Percentiles rank a stretch among this genome's conserved stretches.
These are phyloP conservation scores for Phaeotremella skinneri DNA, from an alignment of 768 basidiomycete species.

Conservation along the genomic window DNA sequence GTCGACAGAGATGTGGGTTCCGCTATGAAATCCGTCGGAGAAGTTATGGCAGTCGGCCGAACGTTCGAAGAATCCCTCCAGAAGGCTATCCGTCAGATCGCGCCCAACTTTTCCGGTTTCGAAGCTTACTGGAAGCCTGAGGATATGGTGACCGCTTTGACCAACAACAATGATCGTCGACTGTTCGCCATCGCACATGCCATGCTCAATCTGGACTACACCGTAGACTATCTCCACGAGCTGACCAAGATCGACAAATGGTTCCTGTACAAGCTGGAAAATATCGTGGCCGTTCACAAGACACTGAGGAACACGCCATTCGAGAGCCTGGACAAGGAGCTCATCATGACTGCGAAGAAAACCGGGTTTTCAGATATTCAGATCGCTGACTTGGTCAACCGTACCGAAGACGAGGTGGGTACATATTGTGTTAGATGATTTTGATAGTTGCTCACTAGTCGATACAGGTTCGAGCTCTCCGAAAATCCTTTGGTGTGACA, in stretches of 20 bases:
- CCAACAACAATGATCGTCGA: conserved; percentile 87
- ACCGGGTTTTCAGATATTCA: conserved; percentile 95
- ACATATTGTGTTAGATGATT: neutral
- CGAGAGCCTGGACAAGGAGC: conserved; percentile 66
- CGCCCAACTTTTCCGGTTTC: conserved; percentile 94
- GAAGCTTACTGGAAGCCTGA: conserved; percentile 88
- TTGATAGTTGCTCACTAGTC: neutral
- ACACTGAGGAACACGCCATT: conserved; percentile 69
- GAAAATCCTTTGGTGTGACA: conserved; percentile 82
- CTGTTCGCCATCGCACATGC: conserved; percentile 96
- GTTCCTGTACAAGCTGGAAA: conserved; percentile 99
- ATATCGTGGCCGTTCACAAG: conserved; percentile 86
- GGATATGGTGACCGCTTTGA: conserved; percentile 75
- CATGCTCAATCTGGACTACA: conserved; percentile 89
- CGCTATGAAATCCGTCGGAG: conserved; percentile 98
- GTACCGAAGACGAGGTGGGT: conserved; percentile 62
- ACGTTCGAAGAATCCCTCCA: conserved; percentile 99
- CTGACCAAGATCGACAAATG: conserved; percentile 99
- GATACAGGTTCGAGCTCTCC: conserved; percentile 66
- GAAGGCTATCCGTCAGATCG: conserved; percentile 96
- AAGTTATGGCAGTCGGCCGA: conserved; percentile 99
- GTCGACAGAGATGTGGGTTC: conserved; percentile 94
- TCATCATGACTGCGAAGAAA: conserved; percentile 82
- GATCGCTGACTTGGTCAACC: conserved; percentile 74
- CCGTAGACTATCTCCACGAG: conserved; percentile 84